Evolutionary conservation across 2,329 filamentous ascomycete genomes (phyloP).

Genomic region (Emericellopsis cladophorae): DNA sequence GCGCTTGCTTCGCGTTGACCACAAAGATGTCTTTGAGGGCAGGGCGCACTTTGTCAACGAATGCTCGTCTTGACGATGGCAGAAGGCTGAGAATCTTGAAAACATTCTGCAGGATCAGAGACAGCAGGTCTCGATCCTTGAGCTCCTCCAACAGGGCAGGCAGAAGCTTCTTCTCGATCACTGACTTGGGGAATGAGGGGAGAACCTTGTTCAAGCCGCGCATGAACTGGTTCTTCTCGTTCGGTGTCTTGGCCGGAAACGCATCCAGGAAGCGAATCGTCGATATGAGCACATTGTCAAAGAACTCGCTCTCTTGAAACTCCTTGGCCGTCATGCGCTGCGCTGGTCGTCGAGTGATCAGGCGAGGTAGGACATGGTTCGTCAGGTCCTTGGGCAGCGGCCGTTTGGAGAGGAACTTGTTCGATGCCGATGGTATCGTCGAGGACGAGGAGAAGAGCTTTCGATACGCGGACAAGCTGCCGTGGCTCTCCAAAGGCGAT

Average conservation of each 20-base stretch:
- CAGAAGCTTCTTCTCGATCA: slow-evolving; percentile 89
- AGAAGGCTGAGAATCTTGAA: slow-evolving; percentile 79
- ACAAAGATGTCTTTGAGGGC: slow-evolving; percentile 75
- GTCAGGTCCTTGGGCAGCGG: slow-evolving; percentile 70
- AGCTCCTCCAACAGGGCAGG: slow-evolving; percentile 83
- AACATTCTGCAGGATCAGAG: slow-evolving; percentile 77
- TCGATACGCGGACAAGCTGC: slow-evolving; percentile 75
- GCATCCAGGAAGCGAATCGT: slow-evolving; percentile 91
- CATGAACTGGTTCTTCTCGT: slow-evolving; percentile 86
- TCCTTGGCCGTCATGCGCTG: slow-evolving; percentile 79
- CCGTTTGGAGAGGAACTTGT: slow-evolving; percentile 73
- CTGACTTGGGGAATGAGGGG: slow-evolving; percentile 82
- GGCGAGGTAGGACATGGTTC: slow-evolving; percentile 62
- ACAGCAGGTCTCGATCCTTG: slow-evolving; percentile 80
- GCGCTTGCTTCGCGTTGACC: slow-evolving; percentile 36
- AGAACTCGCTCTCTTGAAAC: slow-evolving; percentile 91
- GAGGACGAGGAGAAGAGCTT: slow-evolving; percentile 69
- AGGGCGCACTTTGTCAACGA: slow-evolving; percentile 79
- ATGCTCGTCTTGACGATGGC: slow-evolving; percentile 63
- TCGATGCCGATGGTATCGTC: slow-evolving; percentile 63
- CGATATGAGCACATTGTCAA: slow-evolving; percentile 92
- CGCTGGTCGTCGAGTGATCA: slow-evolving; percentile 79
- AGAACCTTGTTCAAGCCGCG: slow-evolving; percentile 77
- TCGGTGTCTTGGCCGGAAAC: slow-evolving; percentile 80
- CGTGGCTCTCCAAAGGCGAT: slow-evolving; percentile 74